Evolutionary conservation across 2,329 filamentous ascomycete genomes (phyloP).

Genomic region (Escovopsis weberi): DNA sequence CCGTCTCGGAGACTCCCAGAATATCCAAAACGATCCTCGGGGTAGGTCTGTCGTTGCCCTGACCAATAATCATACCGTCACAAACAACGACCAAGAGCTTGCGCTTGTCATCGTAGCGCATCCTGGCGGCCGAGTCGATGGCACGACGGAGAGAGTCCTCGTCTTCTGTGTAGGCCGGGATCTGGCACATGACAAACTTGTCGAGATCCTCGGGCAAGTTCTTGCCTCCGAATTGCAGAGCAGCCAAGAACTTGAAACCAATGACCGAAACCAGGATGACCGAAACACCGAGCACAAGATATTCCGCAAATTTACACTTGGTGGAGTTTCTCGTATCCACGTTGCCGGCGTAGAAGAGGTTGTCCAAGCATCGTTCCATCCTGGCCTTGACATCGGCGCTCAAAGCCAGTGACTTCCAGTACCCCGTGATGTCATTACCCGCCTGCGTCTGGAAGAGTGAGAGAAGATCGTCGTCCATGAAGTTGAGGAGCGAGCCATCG

Average conservation of each 20-base stretch:
- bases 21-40: conserved; percentile 95
- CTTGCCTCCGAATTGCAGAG: conserved; percentile 83
- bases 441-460: conserved; percentile 62
- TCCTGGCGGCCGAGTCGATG: conserved; percentile 87
- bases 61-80: conserved; percentile 98
- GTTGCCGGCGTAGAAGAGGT: conserved; percentile 87
- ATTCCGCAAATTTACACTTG: conserved; percentile 75
- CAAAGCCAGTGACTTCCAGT: conserved; percentile 60
- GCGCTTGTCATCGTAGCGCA: conserved; percentile 96
- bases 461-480: conserved; percentile 66
- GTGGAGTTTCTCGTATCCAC: conserved; percentile 81
- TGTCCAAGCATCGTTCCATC: conserved; percentile 78
- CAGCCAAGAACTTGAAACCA: conserved; percentile 91
- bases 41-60: conserved; percentile 92
- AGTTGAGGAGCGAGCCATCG: conserved; percentile 46
- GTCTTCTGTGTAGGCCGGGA: conserved; percentile 95
- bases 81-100: conserved; percentile 88
- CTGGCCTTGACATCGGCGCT: conserved; percentile 39
- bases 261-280: conserved; percentile 69
- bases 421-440: conserved; percentile 68
- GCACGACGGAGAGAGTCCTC: conserved; percentile 94
- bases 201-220: conserved; percentile 91
- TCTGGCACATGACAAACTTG: conserved; percentile 96
- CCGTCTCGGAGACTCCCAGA: conserved; percentile 80
- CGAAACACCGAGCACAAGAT: conserved; percentile 77